Base-by-base conservation (phyloP, 768 basidiomycete species). In the Mrakia blollopis region DNA sequence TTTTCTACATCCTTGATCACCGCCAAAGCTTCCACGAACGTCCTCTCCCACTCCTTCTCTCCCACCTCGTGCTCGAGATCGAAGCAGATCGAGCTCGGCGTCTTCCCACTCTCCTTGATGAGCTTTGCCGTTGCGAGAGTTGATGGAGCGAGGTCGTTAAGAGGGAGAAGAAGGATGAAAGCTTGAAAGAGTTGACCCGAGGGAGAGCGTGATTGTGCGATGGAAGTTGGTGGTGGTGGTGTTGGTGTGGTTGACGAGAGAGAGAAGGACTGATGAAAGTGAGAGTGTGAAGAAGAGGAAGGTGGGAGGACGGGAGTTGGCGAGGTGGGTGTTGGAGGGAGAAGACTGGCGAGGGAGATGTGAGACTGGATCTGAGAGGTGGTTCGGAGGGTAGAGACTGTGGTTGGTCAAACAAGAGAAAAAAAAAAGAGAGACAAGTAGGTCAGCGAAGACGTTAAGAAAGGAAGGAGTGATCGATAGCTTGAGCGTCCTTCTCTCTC, bases 81-180 rank as follows among this genome's bases (percentile, higher is more conserved):
- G 62, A 73, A 73, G 61, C 72, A 73, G 60, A 73, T 73, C 23
- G 57, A 61, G 37, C 37, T 41, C 21, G 72, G 72, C 39, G 72
- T 73, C 61, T 73, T 73, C n/a, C 72, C 72, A 10, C 57, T 62
- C 61, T 73, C 72, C 54, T 44, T 54, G 41, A 73, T 63, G 3
- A 73, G 39, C 16, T 60, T 54, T 3, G 72, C 72, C 25, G 72
- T 73, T 50, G 61, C 13, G 61, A 73, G 57, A 25, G 72, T 41
- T n/a, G 72, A 60, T n/a, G 72, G 72, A 18, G 60, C 39, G 60
- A 73, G 72, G 61, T 73, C 72, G 52, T 73, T 73, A 61, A 73
- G 72, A 35, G 72, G 61, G n/a, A 73, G 30, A 2, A 73, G 60
- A 14, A 73, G 28, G 41, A 73, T 32, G 60, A 73, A 73, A 13